Evolutionary conservation across 495 filamentous ascomycete species (phyloP).

Genomic region (Arthonia radiata): DNA sequence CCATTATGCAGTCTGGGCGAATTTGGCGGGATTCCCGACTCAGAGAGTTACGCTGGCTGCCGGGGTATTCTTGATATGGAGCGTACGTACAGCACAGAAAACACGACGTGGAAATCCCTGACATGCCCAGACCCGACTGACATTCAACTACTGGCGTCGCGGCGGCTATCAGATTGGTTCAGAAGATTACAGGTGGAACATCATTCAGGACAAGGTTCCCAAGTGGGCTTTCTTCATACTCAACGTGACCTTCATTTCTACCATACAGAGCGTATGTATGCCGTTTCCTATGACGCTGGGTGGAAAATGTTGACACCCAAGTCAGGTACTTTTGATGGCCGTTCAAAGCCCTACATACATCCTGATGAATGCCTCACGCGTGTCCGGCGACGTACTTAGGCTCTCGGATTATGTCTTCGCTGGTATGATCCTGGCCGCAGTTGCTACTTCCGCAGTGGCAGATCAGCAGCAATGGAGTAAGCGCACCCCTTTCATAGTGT

Average conservation of each 20-base stretch:
- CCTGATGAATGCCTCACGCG: conserved; percentile 34
- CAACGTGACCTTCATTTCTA: conserved; percentile 68
- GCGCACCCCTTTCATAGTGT: conserved; percentile 4
- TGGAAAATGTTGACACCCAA: conserved; percentile 2
- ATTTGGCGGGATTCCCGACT: conserved; percentile 44
- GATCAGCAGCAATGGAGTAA: conserved; percentile 85
- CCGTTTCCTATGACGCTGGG: background rate
- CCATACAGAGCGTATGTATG: conserved; percentile 47
- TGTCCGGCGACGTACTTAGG: conserved; percentile 15
- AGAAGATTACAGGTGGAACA: conserved; percentile 82
- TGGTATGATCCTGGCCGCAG: conserved; percentile 36
- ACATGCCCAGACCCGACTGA: conserved; percentile 39
- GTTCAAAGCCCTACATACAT: conserved; percentile 66
- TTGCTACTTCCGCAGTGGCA: conserved; percentile 54
- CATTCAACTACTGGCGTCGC: conserved; percentile 93
- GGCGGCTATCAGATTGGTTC: conserved; percentile 70
- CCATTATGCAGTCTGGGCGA: conserved; percentile 67
- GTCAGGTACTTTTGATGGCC: conserved; percentile 34
- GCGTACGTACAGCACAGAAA: conserved; percentile 26
- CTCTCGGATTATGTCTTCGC: conserved; percentile 43
- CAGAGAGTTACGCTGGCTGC: conserved; percentile 48
- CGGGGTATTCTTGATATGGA: conserved; percentile 52
- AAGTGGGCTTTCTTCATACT: conserved; percentile 49
- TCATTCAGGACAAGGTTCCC: conserved; percentile 25
- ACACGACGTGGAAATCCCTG: background rate